Percentiles rank a stretch among this genome's conserved stretches.
These are phyloP conservation scores for Mycogone perniciosa DNA, from an alignment of 2,329 filamentous ascomycete genomes.

Conservation along the genomic window DNA sequence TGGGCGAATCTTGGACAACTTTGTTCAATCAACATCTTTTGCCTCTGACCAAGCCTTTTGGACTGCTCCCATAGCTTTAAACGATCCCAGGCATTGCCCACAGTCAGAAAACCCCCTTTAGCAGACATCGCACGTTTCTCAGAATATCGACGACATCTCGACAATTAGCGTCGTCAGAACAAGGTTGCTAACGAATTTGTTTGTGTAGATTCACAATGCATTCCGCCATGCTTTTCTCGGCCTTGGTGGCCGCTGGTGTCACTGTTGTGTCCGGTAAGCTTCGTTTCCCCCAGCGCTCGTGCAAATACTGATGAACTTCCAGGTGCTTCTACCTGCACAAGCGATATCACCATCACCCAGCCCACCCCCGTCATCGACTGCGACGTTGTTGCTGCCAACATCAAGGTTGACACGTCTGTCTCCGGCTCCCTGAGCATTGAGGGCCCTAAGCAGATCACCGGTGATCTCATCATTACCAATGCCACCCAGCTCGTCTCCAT, in stretches of 20 bases:
- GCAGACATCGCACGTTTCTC: background rate
- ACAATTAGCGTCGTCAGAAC: background rate
- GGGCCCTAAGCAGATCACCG: slow-evolving; percentile 51
- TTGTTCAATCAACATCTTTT: slow-evolving; percentile 19
- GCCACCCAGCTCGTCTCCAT: slow-evolving; percentile 54
- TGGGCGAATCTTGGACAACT: background rate
- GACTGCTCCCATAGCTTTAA: slow-evolving; percentile 17
- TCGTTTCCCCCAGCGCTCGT: background rate
- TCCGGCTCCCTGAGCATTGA: slow-evolving; percentile 55
- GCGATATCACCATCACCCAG: slow-evolving; percentile 57
- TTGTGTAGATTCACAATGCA: slow-evolving; percentile 37
- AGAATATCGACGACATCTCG: background rate
- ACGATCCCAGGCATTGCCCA: slow-evolving; percentile 10
- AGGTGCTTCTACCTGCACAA: slow-evolving; percentile 33
- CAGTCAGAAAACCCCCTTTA: slow-evolving; percentile 13
- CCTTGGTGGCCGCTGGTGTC: slow-evolving; percentile 36
- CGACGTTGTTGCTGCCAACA: slow-evolving; percentile 60
- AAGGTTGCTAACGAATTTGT: slow-evolving; percentile 3
- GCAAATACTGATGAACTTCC: background rate
- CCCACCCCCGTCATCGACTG: slow-evolving; percentile 60
- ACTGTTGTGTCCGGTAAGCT: slow-evolving; percentile 39
- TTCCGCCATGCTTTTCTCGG: slow-evolving; percentile 39
- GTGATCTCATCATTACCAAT: slow-evolving; percentile 57
- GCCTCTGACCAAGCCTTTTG: slow-evolving; percentile 17
- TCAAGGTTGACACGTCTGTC: slow-evolving; percentile 55